Evolutionary conservation across 129 eudicot species (phyloP).

Genomic region (Artemisia argyi): DNA sequence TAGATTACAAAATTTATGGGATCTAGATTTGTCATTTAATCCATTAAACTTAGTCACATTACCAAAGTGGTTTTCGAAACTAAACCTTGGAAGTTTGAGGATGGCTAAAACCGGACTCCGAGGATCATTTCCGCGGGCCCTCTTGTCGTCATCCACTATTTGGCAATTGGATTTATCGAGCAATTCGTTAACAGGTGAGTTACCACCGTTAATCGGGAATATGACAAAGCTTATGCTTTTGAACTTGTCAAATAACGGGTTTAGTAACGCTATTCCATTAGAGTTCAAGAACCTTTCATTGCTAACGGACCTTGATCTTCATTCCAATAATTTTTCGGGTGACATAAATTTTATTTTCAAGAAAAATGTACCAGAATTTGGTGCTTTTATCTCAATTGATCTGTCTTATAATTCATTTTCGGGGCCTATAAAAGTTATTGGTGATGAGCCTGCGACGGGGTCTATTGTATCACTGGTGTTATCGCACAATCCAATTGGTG

Average conservation of each 20-base stretch:
- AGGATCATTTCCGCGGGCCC: conserved; percentile 54
- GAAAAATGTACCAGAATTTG: conserved; percentile 42
- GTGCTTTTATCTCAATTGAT: conserved; percentile 59
- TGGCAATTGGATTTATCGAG: conserved; percentile 65
- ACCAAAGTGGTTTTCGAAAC: conserved; percentile 53
- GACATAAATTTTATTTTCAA: conserved; percentile 44
- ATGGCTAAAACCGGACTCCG: conserved; percentile 68
- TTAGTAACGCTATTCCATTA: conserved; percentile 44
- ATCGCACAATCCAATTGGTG: conserved; percentile 66
- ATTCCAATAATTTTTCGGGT: conserved; percentile 80
- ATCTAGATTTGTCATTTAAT: conserved; percentile 56
- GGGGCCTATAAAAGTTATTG: conserved; percentile 41
- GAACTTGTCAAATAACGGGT: conserved; percentile 64
- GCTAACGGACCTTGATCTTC: conserved; percentile 70
- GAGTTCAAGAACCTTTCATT: conserved; percentile 59
- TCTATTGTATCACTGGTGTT: conserved; percentile 48
- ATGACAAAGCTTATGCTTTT: conserved; percentile 58
- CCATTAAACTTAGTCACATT: conserved; percentile 42
- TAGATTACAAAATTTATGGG: conserved; percentile 46
- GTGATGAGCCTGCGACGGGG: conserved; percentile 41
- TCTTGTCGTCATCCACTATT: conserved; percentile 41
- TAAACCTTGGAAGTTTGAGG: conserved; percentile 44
- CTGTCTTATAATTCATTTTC: conserved; percentile 55
- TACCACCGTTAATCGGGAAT: conserved; percentile 81
- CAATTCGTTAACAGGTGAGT: conserved; percentile 50